Base-by-base conservation (phyloP, 2,329 filamentous ascomycete species). In the Pseudocercospora musae region DNA sequence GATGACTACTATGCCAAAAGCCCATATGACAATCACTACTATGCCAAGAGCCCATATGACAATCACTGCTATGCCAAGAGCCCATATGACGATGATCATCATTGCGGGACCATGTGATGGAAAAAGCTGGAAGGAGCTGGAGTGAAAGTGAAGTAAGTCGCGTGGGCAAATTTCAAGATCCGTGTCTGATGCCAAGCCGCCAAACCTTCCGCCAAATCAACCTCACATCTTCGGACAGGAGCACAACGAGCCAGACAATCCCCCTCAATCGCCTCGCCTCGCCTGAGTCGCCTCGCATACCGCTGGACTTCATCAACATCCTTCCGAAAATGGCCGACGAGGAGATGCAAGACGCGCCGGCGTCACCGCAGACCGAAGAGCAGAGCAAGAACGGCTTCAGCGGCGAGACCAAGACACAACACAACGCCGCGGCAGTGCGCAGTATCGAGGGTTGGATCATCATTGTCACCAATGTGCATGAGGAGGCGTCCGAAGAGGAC, bases 371-470 rank as follows among this genome's bases (percentile, higher is more conserved):
- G 52, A 57, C 67, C n/a, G 44, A 62, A 15, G 23, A 56, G 50
- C 59, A 64, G 48, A 65, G 52, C 18, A 59, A 61, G 53, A 60
- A 59, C 58, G 54, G 59, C 46, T 60, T 74, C 53, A 70, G 75
- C 59, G 63, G 75, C 78, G 86, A 89, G 72, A 89, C 91, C 82
- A 86, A 87, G 72, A 93, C 90, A 6, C 84, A 86, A 71, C 82
- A 84, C 40, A 89, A 89, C 74, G 90, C 90, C 59, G 91, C 88
- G 0, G 91, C 91, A 23, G 91, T 95, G 63, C 90, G 91, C 71
- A 92, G 89, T 59, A 93, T 95, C 73, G 91, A 95, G 78, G 91
- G 91, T 70, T 95, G 91, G 91, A 95, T 95, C 77, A 82, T 95
- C 72, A 87, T 92, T 66, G 90, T 91, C 68, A 93, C 90, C 57